These are phyloP conservation scores for Pichia gijzeniarum DNA, from an alignment of 805 yeast species.

Conservation along the genomic window DNA sequence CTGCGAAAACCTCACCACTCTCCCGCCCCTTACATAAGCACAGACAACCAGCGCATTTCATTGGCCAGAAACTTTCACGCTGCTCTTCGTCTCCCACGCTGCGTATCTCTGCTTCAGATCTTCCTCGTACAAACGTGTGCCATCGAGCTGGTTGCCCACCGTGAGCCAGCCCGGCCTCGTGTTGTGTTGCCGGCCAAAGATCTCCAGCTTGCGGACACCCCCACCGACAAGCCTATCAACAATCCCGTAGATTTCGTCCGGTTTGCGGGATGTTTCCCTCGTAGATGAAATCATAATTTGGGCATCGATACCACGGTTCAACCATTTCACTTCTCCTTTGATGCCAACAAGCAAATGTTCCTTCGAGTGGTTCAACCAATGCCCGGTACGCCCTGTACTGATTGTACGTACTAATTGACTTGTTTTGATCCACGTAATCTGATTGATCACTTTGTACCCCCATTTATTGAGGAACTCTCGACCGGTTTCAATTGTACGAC, in stretches of 20 bases:
- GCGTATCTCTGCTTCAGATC: constrained; percentile 36
- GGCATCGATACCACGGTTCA: constrained; percentile 57
- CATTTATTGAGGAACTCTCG: constrained; percentile 66
- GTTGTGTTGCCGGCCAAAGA: constrained; percentile 85
- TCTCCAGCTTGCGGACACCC: constrained; percentile 72
- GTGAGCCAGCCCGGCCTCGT: constrained; percentile 87
- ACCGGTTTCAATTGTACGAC: constrained; percentile 86
- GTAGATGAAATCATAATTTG: constrained; percentile 79
- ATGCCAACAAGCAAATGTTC: constrained; percentile 84
- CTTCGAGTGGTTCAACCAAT: constrained; percentile 93
- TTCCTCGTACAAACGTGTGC: constrained; percentile 49
- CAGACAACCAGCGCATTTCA: not conserved
- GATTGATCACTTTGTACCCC: constrained; percentile 80
- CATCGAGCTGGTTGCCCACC: constrained; percentile 71
- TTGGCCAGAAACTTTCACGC: not conserved
- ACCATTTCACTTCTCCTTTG: constrained; percentile 75
- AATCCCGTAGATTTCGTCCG: constrained; percentile 83
- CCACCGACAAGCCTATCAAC: constrained; percentile 79
- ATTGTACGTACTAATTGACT: constrained; percentile 84
- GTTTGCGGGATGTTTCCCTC: constrained; percentile 84
- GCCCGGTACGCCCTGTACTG: constrained; percentile 94
- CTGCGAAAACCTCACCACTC: not conserved
- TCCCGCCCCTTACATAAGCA: not conserved
- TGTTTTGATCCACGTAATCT: constrained; percentile 84
- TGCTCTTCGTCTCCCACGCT: not conserved